phyloP scores from a whole-genome alignment of 2,329 filamentous ascomycete genomes.

The Fusarium tjaetaba region DNA sequence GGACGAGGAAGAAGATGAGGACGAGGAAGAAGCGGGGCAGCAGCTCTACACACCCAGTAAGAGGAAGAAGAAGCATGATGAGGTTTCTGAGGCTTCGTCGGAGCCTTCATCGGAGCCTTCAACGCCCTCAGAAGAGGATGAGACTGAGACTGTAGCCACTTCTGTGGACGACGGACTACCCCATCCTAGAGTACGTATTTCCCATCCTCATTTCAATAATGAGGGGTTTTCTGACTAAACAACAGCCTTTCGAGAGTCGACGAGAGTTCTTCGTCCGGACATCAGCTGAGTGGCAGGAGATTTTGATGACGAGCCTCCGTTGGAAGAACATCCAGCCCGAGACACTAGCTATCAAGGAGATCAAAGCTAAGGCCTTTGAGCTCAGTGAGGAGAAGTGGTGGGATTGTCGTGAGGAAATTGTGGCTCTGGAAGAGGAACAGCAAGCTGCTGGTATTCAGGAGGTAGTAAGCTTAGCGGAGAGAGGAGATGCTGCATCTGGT shows the following conservation, averaged over 20 bases:
- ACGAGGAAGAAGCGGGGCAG: conserved; percentile 60
- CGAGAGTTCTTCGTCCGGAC: conserved; percentile 93
- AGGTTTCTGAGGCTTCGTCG: conserved; percentile 53
- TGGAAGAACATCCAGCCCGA: conserved; percentile 74
- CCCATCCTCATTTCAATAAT: background rate
- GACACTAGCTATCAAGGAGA: conserved; percentile 83
- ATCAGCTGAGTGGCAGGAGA: conserved; percentile 88
- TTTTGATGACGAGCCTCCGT: conserved; percentile 79
- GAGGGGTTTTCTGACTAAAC: background rate
- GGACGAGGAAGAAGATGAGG: conserved; percentile 66
- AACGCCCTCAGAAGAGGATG: conserved; percentile 54
- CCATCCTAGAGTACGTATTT: conserved; percentile 65
- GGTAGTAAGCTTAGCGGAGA: conserved; percentile 86
- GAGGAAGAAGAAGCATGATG: conserved; percentile 64
- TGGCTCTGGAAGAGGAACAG: conserved; percentile 91
- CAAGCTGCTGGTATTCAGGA: conserved; percentile 95
- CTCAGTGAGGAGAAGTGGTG: conserved; percentile 98
- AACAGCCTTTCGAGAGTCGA: conserved; percentile 84
- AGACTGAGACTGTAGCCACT: conserved; percentile 59
- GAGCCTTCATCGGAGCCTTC: conserved; percentile 43
- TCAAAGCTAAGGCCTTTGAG: conserved; percentile 90
- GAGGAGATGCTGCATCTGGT: conserved; percentile 62
- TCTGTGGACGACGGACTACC: conserved; percentile 79
- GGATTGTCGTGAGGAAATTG: conserved; percentile 96
- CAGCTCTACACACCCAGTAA: conserved; percentile 63